Evolutionary conservation across 2,329 filamentous ascomycete genomes (phyloP).

Genomic region (Colletotrichum graminicola): DNA sequence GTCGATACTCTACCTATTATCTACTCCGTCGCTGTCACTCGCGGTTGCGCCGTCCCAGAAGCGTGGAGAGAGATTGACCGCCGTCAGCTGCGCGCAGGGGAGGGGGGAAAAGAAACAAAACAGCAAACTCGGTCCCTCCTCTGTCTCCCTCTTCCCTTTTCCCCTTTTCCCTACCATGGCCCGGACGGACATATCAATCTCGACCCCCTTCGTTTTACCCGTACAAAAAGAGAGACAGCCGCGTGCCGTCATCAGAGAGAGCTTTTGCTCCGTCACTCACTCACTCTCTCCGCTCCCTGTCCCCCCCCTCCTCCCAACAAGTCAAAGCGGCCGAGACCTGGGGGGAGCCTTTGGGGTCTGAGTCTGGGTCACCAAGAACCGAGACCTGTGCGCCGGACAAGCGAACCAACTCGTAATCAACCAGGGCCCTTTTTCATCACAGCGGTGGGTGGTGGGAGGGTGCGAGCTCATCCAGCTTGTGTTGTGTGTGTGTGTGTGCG

Average conservation of each 20-base stretch:
- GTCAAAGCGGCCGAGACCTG: constrained; percentile 40
- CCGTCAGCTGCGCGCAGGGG: constrained; percentile 36
- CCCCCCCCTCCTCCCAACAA: constrained; percentile 1
- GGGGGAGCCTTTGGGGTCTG: constrained; percentile 14
- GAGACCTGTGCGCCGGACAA: constrained; percentile 30
- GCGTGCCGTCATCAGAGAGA: constrained; percentile 20
- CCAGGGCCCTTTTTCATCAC: neutral
- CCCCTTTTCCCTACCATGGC: neutral
- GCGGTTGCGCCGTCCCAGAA: constrained; percentile 19
- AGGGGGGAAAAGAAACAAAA: neutral
- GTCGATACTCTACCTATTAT: neutral
- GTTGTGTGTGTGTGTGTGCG: too few relatives aligned
- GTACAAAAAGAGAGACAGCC: neutral
- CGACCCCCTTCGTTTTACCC: neutral
- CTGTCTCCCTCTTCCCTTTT: too few relatives aligned
- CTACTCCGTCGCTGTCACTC: constrained; percentile 16
- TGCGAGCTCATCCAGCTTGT: constrained; percentile 31
- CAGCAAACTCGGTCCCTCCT: neutral
- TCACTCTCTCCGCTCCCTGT: too few relatives aligned
- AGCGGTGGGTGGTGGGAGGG: constrained; percentile 19
- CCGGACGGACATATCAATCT: neutral
- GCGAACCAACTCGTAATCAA: neutral
- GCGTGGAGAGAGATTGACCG: constrained; percentile 18
- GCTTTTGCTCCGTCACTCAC: neutral
- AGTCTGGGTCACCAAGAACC: constrained; percentile 30